Evolutionary conservation across 1,284 basidiomycete genomes (phyloP).

Genomic region (Cryptococcus jaspeensis): DNA sequence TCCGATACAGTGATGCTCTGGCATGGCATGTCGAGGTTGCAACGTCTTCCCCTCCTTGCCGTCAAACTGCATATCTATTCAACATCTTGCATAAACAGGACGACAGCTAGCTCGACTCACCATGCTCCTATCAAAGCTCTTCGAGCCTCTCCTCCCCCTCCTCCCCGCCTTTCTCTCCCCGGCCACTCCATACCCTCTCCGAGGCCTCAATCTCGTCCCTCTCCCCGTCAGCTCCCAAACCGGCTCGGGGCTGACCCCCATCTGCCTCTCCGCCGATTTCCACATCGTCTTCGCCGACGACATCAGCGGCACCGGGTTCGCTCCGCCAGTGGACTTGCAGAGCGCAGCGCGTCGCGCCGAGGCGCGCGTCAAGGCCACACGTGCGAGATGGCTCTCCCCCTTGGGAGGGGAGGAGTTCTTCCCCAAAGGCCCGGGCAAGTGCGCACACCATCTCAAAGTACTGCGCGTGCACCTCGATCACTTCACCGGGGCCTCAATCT

Average conservation of each 20-base stretch:
- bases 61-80: too few relatives aligned
- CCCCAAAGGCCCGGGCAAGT: background rate
- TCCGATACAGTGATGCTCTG: too few relatives aligned
- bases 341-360: background rate
- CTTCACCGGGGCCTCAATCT: constrained; percentile 8
- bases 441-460: background rate
- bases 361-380: background rate
- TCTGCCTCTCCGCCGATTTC: constrained; percentile 10
- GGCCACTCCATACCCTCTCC: background rate
- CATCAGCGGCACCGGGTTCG: too few relatives aligned
- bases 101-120: too few relatives aligned
- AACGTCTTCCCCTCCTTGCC: too few relatives aligned
- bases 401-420: constrained; percentile 6
- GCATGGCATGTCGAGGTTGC: too few relatives aligned
- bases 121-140: background rate
- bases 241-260: constrained; percentile 5
- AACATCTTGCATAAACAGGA: too few relatives aligned
- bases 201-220: background rate
- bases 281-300: background rate
- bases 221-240: background rate
- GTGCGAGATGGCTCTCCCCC: background rate
- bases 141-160: background rate
- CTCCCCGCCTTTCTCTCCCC: background rate
- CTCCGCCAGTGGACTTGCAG: constrained; percentile 2
- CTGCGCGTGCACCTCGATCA: background rate